These are phyloP conservation scores for Geranium brycei DNA, from an alignment of 345 rosid species.

Conservation along the genomic window DNA sequence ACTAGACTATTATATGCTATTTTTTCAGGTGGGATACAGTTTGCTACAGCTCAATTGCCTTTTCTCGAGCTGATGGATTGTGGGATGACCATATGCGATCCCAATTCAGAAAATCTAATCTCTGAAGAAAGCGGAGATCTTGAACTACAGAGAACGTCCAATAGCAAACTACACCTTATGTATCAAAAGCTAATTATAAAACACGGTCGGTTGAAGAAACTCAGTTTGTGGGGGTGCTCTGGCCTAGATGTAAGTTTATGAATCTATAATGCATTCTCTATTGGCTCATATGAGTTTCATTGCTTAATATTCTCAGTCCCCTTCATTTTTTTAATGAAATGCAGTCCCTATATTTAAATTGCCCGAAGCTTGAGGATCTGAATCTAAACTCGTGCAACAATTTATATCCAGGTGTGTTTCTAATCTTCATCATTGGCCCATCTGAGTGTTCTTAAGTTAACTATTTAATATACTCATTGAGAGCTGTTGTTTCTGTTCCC, in stretches of 20 bases:
- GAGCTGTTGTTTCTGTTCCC: slow-evolving; percentile 5
- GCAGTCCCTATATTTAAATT: slow-evolving; percentile 82
- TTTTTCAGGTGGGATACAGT: slow-evolving; percentile 83
- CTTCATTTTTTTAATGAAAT: slow-evolving; percentile 22
- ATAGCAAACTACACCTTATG: slow-evolving; percentile 39
- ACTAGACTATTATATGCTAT: not conserved
- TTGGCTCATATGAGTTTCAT: slow-evolving; percentile 5
- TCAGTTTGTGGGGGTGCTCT: slow-evolving; percentile 98
- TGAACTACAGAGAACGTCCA: slow-evolving; percentile 33
- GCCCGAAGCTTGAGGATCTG: slow-evolving; percentile 80
- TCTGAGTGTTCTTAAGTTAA: not conserved
- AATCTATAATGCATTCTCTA: not conserved
- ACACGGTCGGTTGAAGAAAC: slow-evolving; percentile 60
- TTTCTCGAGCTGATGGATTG: slow-evolving; percentile 95
- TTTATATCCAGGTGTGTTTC: slow-evolving; percentile 51
- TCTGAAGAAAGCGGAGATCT: slow-evolving; percentile 23
- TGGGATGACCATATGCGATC: slow-evolving; percentile 84
- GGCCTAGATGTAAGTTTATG: slow-evolving; percentile 73
- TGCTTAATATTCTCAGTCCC: slow-evolving; percentile 4
- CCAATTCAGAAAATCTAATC: slow-evolving; percentile 25
- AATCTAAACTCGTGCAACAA: slow-evolving; percentile 70
- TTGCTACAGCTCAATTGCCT: slow-evolving; percentile 91
- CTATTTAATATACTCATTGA: not conserved
- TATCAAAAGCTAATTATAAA: slow-evolving; percentile 86
- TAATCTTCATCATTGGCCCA: not conserved